A percentile compares a stretch with the other conserved stretches of the same genome.
phyloP scores from a whole-genome alignment of 306 rosid genomes.

The Vicia faba region DNA sequence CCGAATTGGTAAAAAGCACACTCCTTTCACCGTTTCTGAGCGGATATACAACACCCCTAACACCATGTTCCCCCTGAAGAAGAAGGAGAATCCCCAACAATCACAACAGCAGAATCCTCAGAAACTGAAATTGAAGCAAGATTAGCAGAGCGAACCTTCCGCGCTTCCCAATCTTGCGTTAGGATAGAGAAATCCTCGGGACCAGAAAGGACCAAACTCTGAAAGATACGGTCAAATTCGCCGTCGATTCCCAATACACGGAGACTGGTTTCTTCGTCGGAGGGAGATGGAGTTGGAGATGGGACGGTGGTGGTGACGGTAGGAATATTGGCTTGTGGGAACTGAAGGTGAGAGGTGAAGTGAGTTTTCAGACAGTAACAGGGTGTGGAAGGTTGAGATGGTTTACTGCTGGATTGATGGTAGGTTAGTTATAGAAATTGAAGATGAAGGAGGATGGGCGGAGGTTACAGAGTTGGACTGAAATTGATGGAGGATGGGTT shows the following conservation, averaged over 20 bases:
- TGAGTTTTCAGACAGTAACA: too few species aligned
- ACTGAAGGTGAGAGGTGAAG: too few species aligned
- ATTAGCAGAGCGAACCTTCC: slow-evolving; percentile 31
- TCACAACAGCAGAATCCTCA: background rate
- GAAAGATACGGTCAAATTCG: slow-evolving; percentile 59
- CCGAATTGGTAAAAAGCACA: slow-evolving; percentile 37
- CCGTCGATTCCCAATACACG: slow-evolving; percentile 55
- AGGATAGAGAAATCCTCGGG: slow-evolving; percentile 65
- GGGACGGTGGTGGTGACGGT: slow-evolving; percentile 16
- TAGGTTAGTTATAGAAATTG: too few species aligned
- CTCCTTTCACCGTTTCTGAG: slow-evolving; percentile 35
- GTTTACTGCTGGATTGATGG: too few species aligned
- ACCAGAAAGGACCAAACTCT: slow-evolving; percentile 57
- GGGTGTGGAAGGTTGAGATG: too few species aligned
- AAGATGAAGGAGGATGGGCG: too few species aligned
- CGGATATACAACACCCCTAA: slow-evolving; percentile 9
- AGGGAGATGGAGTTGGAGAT: background rate
- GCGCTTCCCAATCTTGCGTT: slow-evolving; percentile 60
- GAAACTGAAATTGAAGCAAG: background rate
- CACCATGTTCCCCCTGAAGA: slow-evolving; percentile 47
- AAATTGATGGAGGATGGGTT: too few species aligned
- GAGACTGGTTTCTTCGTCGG: slow-evolving; percentile 42
- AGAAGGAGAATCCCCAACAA: slow-evolving; percentile 32
- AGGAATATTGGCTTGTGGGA: too few species aligned
- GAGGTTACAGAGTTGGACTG: too few species aligned